A percentile compares a stretch with the other conserved stretches of the same genome.
phyloP scores from a whole-genome alignment of 192 early-diverging fungal genomes.

The Coemansia sp. region DNA sequence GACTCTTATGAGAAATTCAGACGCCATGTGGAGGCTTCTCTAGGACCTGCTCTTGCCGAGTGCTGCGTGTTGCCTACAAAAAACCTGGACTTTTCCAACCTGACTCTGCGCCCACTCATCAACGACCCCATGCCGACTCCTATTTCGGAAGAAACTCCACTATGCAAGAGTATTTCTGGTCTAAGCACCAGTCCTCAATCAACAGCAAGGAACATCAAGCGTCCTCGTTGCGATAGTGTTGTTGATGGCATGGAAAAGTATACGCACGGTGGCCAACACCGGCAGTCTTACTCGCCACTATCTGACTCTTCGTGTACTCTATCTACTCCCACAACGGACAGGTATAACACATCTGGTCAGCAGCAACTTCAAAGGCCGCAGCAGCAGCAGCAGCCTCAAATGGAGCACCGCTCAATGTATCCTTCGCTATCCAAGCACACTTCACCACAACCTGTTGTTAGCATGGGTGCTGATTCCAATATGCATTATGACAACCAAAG shows the following conservation, averaged over 20 bases:
- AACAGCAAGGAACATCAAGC: slow-evolving; percentile 8
- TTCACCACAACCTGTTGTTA: too few relatives aligned
- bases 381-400: too few relatives aligned
- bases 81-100: slow-evolving; percentile 46
- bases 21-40: slow-evolving; percentile 36
- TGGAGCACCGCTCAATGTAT: too few relatives aligned
- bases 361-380: too few relatives aligned
- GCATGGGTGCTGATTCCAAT: too few relatives aligned
- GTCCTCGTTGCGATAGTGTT: slow-evolving; percentile 43
- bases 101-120: slow-evolving; percentile 48
- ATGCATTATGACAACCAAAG: too few relatives aligned
- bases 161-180: slow-evolving; percentile 4
- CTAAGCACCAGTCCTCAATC: not conserved
- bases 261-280: not conserved
- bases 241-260: slow-evolving; percentile 36
- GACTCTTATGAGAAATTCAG: slow-evolving; percentile 45
- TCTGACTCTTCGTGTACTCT: slow-evolving; percentile 1
- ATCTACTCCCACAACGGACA: too few relatives aligned
- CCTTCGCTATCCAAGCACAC: too few relatives aligned
- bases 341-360: too few relatives aligned
- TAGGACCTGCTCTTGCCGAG: slow-evolving; percentile 29
- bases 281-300: not conserved
- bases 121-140: slow-evolving; percentile 8
- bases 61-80: slow-evolving; percentile 43
- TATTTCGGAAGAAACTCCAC: slow-evolving; percentile 9